These are phyloP conservation scores for Aspergillus fischeri DNA, from an alignment of 2,329 filamentous ascomycete species.

Conservation along the genomic window DNA sequence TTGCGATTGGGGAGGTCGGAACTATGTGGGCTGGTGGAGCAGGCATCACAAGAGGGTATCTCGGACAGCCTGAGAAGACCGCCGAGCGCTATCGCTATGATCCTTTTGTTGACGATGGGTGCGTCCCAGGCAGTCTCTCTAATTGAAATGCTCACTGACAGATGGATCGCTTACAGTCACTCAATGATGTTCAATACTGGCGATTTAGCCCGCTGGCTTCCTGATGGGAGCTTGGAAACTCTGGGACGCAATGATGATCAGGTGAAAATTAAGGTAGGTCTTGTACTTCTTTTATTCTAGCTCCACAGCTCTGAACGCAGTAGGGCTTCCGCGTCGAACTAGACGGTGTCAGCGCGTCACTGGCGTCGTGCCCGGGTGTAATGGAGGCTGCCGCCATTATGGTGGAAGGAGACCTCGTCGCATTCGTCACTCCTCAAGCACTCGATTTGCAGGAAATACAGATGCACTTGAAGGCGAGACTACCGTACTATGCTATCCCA, in stretches of 20 bases:
- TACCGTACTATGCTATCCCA: constrained; percentile 9
- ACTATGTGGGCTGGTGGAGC: constrained; percentile 9
- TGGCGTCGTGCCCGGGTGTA: constrained; percentile 2
- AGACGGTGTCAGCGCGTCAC: constrained; percentile 6
- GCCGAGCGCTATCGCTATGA: constrained; percentile 6
- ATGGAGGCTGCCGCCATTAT: constrained; percentile 2
- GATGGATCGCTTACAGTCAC: not conserved
- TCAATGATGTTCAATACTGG: constrained; percentile 11
- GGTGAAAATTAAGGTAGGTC: constrained; percentile 5
- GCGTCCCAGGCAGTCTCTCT: not conserved
- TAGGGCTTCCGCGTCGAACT: constrained; percentile 10
- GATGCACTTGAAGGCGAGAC: not conserved
- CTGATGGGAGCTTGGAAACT: constrained; percentile 4
- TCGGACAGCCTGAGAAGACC: constrained; percentile 4
- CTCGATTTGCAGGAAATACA: not conserved
- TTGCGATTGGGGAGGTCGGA: constrained; percentile 3
- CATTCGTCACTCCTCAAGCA: not conserved
- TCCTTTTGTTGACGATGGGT: constrained; percentile 6
- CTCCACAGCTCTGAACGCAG: not conserved
- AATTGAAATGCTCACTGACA: not conserved
- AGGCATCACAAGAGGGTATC: constrained; percentile 3
- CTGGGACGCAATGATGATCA: constrained; percentile 9
- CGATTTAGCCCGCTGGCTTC: constrained; percentile 8
- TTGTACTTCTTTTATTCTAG: not conserved
- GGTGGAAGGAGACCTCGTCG: constrained; percentile 3